Conservation (phyloP, 805 yeast genomes). For the Nakazawaea molendinolei region DNA sequence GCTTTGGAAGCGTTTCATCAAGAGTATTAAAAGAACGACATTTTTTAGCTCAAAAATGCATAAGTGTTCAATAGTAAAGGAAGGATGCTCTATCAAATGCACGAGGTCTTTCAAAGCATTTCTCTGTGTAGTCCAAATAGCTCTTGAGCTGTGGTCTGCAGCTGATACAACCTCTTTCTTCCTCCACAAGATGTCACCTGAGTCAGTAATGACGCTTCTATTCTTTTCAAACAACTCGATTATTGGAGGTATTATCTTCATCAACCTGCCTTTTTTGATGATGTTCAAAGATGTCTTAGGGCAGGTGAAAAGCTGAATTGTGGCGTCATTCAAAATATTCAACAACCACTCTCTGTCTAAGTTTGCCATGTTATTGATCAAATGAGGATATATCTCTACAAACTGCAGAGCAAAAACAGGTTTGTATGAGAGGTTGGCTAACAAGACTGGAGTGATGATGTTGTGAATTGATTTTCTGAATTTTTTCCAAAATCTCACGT, state of each 20-base stretch:
- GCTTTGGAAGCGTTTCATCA: slow-evolving; percentile 53
- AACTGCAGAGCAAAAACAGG: slow-evolving; percentile 44
- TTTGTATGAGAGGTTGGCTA: slow-evolving; percentile 44
- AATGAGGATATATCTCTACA: slow-evolving; percentile 45
- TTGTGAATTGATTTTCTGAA: slow-evolving; percentile 42
- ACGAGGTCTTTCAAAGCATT: slow-evolving; percentile 7
- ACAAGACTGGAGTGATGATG: slow-evolving; percentile 47
- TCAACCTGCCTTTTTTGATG: slow-evolving; percentile 31
- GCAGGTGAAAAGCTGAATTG: slow-evolving; percentile 37
- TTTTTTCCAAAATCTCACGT: slow-evolving; percentile 49
- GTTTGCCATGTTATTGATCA: slow-evolving; percentile 39
- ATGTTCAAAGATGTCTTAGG: slow-evolving; percentile 35
- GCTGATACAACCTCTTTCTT: slow-evolving; percentile 11
- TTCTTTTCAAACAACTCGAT: slow-evolving; percentile 33
- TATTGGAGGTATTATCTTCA: slow-evolving; percentile 41
- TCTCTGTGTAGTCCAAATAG: slow-evolving; percentile 5
- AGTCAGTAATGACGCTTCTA: slow-evolving; percentile 22
- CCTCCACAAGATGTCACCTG: slow-evolving; percentile 20
- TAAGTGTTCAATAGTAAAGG: slow-evolving; percentile 11
- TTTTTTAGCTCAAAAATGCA: slow-evolving; percentile 28
- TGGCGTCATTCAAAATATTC: slow-evolving; percentile 25
- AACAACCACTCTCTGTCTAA: slow-evolving; percentile 45
- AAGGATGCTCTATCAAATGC: slow-evolving; percentile 10
- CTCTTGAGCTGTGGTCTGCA: slow-evolving; percentile 6
- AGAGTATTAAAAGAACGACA: slow-evolving; percentile 34